Evolutionary conservation across 2,329 filamentous ascomycete genomes (phyloP).

Genomic region (Penicillium capsulatum): DNA sequence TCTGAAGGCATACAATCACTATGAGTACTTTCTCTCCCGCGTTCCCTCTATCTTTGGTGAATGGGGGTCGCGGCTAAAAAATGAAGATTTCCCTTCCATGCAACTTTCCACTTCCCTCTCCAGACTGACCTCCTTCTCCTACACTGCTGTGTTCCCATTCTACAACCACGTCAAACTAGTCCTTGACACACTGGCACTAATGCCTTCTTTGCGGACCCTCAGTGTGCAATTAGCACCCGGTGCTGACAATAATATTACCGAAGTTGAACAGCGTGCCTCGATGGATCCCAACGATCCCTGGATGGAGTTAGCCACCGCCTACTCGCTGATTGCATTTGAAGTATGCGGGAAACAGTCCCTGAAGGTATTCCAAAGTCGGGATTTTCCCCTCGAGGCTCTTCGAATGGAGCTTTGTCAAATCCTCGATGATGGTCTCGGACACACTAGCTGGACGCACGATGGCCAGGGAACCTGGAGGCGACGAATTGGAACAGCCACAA

Average conservation of each 20-base stretch:
- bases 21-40: constrained; percentile 65
- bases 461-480: constrained; percentile 30
- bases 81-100: constrained; percentile 3
- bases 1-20: constrained; percentile 64
- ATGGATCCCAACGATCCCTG: constrained; percentile 46
- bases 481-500: not conserved
- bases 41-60: constrained; percentile 59
- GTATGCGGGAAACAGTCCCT: constrained; percentile 27
- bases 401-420: constrained; percentile 25
- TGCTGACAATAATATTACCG: constrained; percentile 33
- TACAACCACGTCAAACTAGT: constrained; percentile 54
- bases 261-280: constrained; percentile 38
- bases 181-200: constrained; percentile 43
- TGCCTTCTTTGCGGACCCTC: constrained; percentile 52
- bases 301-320: constrained; percentile 53
- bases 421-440: constrained; percentile 22
- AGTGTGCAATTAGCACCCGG: constrained; percentile 52
- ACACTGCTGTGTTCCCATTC: constrained; percentile 65
- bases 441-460: constrained; percentile 29
- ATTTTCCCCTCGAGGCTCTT: constrained; percentile 31
- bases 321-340: constrained; percentile 44
- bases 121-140: constrained; percentile 45
- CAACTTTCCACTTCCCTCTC: constrained; percentile 45
- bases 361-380: constrained; percentile 28
- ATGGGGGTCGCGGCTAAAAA: constrained; percentile 28